Evolutionary conservation across 1,284 basidiomycete genomes (phyloP), one percentile per base, ranked within the genome.

Genomic region (Melampsora americana): DNA sequence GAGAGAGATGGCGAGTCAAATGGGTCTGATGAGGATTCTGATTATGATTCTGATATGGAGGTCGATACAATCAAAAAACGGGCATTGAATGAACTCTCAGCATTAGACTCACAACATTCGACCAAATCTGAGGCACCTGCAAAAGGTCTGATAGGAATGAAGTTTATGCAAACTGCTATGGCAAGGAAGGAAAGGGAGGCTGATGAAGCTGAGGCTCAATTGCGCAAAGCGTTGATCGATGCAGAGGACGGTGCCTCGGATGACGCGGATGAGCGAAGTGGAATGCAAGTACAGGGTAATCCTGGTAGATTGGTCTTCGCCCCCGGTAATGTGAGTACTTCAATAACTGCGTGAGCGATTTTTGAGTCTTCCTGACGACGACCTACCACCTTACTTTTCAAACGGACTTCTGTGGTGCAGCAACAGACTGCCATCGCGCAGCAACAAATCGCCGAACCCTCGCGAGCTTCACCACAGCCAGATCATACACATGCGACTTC

Each of bases 131-230:
- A 65, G 18, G 44, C 62, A 5, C 64, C 64, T n/a, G 18, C 42
- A 4, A 73, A 66, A 56, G 71, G 71, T 1, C 28, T 72, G 46
- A 80, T 81, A 68, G 76, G 73, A 20, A 83, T 83, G 82, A 82
- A 83, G 78, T 83, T 83, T 48, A 83, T 83, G 82, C 79, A 80
- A 75, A 82, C 82, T 53, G 82, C 82, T 0, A 74, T 81, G 42
- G 80, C 80, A 28, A 78, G 79, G 20, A 78, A 81, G 69, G 78
- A 78, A 26, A 69, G 75, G 14, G 67, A 76, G 23, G 78, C 80
- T 3, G 56, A 77, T 5, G 80, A 80, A 1, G 77, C 79, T 6
- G 79, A 80, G 61, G 77, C 79, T 64, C 79, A 80, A 62, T 79
- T 81, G n/a, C 42, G 64, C 9, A 42, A 62, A n/a, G 73, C 78